These are phyloP conservation scores for Tolypocladium album DNA, from an alignment of 2,329 filamentous ascomycete species.

Conservation along the genomic window DNA sequence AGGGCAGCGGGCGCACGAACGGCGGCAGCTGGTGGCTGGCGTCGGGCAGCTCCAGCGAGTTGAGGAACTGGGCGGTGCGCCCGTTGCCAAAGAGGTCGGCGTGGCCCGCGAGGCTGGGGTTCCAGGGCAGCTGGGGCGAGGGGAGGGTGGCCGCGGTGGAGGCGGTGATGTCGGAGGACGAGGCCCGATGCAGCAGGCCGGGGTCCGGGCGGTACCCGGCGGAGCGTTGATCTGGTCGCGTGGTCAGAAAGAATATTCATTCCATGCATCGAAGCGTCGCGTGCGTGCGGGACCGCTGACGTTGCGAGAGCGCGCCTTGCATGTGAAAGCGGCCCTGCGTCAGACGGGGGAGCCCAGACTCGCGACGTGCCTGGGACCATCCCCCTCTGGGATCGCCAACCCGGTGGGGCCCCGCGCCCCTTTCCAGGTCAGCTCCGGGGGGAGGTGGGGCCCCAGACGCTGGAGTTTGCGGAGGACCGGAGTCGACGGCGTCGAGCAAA, in stretches of 20 bases:
- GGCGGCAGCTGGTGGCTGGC: conserved; percentile 38
- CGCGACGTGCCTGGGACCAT: neutral
- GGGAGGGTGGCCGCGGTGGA: conserved; percentile 4
- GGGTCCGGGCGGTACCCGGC: conserved; percentile 22
- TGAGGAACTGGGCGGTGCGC: conserved; percentile 31
- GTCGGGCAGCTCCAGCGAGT: conserved; percentile 37
- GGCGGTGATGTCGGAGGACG: conserved; percentile 7
- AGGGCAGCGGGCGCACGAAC: conserved; percentile 72
- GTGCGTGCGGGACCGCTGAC: neutral
- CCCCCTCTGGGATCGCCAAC: neutral
- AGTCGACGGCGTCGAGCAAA: conserved; percentile 12
- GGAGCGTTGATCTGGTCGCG: conserved; percentile 26
- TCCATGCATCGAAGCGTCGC: neutral
- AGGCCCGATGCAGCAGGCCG: conserved; percentile 12
- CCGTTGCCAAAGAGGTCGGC: conserved; percentile 24
- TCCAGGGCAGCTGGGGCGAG: conserved; percentile 15
- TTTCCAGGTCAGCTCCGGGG: neutral
- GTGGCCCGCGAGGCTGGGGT: conserved; percentile 11
- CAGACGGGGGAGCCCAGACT: neutral
- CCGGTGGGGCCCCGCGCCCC: neutral
- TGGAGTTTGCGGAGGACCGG: conserved; percentile 12
- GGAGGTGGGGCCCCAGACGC: neutral
- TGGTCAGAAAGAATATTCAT: conserved; percentile 18
- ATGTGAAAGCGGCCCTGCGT: conserved; percentile 5
- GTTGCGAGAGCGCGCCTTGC: neutral